A percentile compares a stretch with the other conserved stretches of the same genome.
These are phyloP conservation scores for Fusarium nodosum DNA, from an alignment of 2,329 filamentous ascomycete genomes.

Conservation along the genomic window DNA sequence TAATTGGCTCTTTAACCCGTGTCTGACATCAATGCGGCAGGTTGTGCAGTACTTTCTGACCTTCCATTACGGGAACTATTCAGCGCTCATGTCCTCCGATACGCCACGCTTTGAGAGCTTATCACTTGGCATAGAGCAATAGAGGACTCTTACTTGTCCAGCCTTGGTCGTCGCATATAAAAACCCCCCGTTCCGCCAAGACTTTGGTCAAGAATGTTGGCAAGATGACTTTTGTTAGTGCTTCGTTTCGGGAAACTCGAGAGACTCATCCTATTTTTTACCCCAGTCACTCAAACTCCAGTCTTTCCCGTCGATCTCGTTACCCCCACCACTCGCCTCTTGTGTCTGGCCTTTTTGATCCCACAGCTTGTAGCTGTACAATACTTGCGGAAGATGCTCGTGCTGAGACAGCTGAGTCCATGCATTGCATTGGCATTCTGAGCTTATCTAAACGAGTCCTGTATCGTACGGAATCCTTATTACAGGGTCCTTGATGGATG, in stretches of 20 bases:
- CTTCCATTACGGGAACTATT: constrained; percentile 24
- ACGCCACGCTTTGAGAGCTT: constrained; percentile 3
- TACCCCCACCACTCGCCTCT: constrained; percentile 19
- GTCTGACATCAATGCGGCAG: constrained; percentile 25
- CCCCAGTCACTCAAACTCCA: constrained; percentile 2
- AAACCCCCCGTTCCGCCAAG: constrained; percentile 27
- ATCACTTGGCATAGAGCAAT: constrained; percentile 27
- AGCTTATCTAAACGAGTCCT: constrained; percentile 17
- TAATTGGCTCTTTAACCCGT: constrained; percentile 3
- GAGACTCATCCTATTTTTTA: constrained; percentile 15
- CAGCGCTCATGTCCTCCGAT: constrained; percentile 6
- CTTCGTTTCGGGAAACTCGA: constrained; percentile 12
- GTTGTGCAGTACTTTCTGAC: constrained; percentile 12
- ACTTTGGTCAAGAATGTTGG: constrained; percentile 25
- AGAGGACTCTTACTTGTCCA: constrained; percentile 24
- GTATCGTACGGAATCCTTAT: neutral
- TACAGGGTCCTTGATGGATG: neutral
- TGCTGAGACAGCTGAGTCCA: constrained; percentile 5
- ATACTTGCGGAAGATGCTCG: neutral
- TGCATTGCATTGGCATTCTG: neutral
- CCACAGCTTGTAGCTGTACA: constrained; percentile 11
- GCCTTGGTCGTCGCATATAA: constrained; percentile 22
- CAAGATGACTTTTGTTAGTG: constrained; percentile 15
- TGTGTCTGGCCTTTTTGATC: neutral
- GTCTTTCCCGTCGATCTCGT: constrained; percentile 14